Conservation (phyloP, 805 yeast species). For the Candida namnaoensis region DNA sequence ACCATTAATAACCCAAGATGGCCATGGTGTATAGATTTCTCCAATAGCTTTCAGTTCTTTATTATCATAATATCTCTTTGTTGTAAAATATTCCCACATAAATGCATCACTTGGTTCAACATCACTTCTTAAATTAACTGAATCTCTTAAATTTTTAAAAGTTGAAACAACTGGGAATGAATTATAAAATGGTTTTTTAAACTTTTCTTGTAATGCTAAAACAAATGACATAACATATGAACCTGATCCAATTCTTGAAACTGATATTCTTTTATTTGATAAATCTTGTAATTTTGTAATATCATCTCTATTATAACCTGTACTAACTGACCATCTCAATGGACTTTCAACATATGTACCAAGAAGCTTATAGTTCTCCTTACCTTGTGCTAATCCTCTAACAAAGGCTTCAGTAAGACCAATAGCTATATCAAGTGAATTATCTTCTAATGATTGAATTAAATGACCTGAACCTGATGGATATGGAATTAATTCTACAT, state of each 20-base stretch:
- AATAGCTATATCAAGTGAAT: conserved; percentile 69
- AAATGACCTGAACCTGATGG: conserved; percentile 87
- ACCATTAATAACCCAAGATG: conserved; percentile 80
- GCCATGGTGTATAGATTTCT: conserved; percentile 93
- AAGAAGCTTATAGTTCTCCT: conserved; percentile 45
- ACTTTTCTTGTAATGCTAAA: conserved; percentile 52
- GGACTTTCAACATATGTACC: conserved; percentile 87
- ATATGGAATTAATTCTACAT: conserved; percentile 56
- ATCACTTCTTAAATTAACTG: conserved; percentile 52
- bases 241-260: conserved; percentile 84
- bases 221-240: conserved; percentile 89
- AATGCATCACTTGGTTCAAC: conserved; percentile 63
- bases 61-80: conserved; percentile 74
- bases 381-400: conserved; percentile 59
- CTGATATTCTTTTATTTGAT: conserved; percentile 60
- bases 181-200: conserved; percentile 40
- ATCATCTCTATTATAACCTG: conserved; percentile 58
- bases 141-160: conserved; percentile 69
- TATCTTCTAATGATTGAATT: conserved; percentile 58
- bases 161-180: conserved; percentile 52
- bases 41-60: conserved; percentile 79
- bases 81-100: conserved; percentile 94
- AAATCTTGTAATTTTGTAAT: conserved; percentile 43
- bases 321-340: conserved; percentile 82
- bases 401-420: conserved; percentile 91